Evolutionary conservation across 805 yeast species (phyloP), one percentile per base, ranked within the genome.

Genomic region (Tetrapisispora iriomotensis): DNA sequence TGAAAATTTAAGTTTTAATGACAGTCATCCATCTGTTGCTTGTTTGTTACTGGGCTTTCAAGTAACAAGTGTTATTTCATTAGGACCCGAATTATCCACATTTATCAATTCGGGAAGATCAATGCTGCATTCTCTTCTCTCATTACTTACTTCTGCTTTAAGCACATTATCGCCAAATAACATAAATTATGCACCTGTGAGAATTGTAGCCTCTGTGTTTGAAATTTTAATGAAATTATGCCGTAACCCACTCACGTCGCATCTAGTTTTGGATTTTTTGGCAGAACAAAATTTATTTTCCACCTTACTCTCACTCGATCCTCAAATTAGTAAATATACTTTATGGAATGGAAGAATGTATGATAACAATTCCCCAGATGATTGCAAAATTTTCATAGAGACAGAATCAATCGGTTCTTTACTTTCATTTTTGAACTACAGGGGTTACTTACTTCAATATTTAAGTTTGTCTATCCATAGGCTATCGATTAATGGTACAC

Each of bases 31-130:
- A 6, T 70, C 79, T 0, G 69, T 82, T 1, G 65, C 90, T 1
- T 96, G 87, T 54, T 79, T 80, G 48, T 56, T 90, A 8, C 66
- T 90, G 1, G 97, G 97, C 0, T 86, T 78, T 57, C 77, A 74
- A 30, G 61, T 71, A 27, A 58, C 62, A 1, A 73, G 70, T 37
- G 66, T 71, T n/a, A 61, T 77, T 17, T 57, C 73, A 0, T 56
- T 78, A n/a, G 76, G 77, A 3, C 66, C 69, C 13, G 44, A 54
- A 3, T 54, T 66, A 1, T 53, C 62, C 1, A 76, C 85, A 0
- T 75, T 76, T 19, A 70, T 80, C 37, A 61, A 60, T 2, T 71
- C 84, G 0, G 65, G 61, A 0, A 65, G 67, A 13, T 79, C 87
- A 2, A 56, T 82, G 8, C 66, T 88, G 33, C 68, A 65, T 23